Percentiles rank a stretch among this genome's conserved stretches.
phyloP scores from a whole-genome alignment of 768 basidiomycete genomes.

The Leucosporidium creatinivorum region DNA sequence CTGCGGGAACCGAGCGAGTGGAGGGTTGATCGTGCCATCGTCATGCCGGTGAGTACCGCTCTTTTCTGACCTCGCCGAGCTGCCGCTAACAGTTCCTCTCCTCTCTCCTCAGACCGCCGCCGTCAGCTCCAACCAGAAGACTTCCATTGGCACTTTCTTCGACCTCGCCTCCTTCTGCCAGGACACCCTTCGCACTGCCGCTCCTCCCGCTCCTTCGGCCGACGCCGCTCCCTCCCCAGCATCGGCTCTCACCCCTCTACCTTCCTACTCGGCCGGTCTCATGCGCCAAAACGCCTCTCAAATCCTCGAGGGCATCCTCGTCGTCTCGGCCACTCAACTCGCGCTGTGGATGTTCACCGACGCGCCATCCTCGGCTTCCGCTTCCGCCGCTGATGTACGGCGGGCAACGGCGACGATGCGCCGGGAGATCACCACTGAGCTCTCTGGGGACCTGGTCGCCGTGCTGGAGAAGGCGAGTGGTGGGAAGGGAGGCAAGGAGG shows the following conservation, averaged over 20 bases:
- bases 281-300: constrained; percentile 13
- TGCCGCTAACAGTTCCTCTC: background rate
- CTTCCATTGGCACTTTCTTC: constrained; percentile 78
- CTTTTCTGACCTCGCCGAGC: background rate
- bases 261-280: background rate
- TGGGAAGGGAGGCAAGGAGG: background rate
- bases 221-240: constrained; percentile 4
- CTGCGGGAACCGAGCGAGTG: constrained; percentile 57
- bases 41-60: constrained; percentile 29
- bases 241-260: constrained; percentile 2
- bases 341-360: constrained; percentile 7
- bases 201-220: constrained; percentile 39
- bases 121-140: constrained; percentile 69
- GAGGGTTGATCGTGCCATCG: constrained; percentile 43
- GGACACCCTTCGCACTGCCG: constrained; percentile 59
- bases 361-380: constrained; percentile 1
- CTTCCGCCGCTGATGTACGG: background rate
- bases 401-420: background rate
- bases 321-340: constrained; percentile 30
- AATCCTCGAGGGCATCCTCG: constrained; percentile 27
- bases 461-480: background rate
- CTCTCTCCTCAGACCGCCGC: constrained; percentile 61
- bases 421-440: background rate
- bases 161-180: constrained; percentile 71
- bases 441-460: constrained; percentile 12